Percentiles rank a stretch among this genome's conserved stretches.
Evolutionary conservation across 495 filamentous ascomycete species (phyloP).

Genomic region (Terfezia claveryi): DNA sequence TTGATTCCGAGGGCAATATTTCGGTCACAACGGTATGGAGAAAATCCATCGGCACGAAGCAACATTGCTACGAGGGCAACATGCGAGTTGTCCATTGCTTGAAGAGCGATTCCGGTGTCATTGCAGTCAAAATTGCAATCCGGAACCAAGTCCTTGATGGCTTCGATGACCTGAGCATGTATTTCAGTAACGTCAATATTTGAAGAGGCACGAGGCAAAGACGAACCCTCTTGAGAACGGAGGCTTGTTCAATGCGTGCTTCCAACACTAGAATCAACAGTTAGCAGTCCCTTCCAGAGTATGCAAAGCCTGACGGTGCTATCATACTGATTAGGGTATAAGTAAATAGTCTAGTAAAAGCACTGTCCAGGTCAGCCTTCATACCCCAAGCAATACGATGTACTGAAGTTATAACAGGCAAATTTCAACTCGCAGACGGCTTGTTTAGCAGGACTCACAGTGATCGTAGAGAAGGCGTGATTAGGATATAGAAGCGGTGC

Average conservation of each 20-base stretch:
- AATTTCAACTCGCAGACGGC: too few relatives aligned
- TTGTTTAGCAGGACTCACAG: too few relatives aligned
- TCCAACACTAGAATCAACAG: slow-evolving; percentile 50
- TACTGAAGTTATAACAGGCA: too few relatives aligned
- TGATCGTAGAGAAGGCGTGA: too few relatives aligned
- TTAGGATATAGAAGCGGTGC: too few relatives aligned
- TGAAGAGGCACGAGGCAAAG: neutral
- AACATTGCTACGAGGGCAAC: slow-evolving; percentile 98
- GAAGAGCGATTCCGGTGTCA: slow-evolving; percentile 92
- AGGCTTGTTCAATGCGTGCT: slow-evolving; percentile 85
- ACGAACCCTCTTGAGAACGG: slow-evolving; percentile 80
- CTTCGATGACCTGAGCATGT: slow-evolving; percentile 60
- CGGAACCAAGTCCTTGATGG: slow-evolving; percentile 97
- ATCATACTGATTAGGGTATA: too few relatives aligned
- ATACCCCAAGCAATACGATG: too few relatives aligned
- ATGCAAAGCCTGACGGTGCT: too few relatives aligned
- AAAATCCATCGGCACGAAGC: slow-evolving; percentile 87
- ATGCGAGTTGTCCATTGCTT: slow-evolving; percentile 99
- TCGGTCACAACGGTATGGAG: slow-evolving; percentile 92
- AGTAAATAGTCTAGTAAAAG: too few relatives aligned
- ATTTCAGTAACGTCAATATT: neutral
- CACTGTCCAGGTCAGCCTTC: too few relatives aligned
- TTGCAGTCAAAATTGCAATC: slow-evolving; percentile 99
- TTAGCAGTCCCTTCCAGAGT: too few relatives aligned
- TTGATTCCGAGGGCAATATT: slow-evolving; percentile 98